Evolutionary conservation across 345 rosid species (phyloP).

Genomic region (Eucalyptus lansdowneana): DNA sequence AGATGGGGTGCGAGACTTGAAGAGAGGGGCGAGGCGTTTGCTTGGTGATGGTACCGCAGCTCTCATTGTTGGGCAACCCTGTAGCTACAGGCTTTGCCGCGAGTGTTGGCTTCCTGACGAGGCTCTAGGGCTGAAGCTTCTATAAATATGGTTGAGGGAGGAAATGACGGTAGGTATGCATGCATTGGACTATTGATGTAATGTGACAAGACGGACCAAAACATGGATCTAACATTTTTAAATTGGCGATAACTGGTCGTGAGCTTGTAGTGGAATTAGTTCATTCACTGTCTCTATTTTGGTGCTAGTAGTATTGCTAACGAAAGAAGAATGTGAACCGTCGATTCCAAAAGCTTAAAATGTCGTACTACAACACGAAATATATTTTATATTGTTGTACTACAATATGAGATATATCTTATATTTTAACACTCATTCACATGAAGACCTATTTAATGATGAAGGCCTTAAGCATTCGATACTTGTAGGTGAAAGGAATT

Average conservation of each 20-base stretch:
- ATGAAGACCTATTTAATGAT: not conserved
- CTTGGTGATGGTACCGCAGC: not conserved
- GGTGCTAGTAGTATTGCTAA: not conserved
- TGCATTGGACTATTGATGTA: not conserved
- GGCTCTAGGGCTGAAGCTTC: not conserved
- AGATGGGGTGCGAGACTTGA: not conserved
- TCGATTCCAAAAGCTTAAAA: not conserved
- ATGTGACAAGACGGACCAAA: not conserved
- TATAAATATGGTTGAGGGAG: not conserved
- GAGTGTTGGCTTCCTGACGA: not conserved
- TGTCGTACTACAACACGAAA: not conserved
- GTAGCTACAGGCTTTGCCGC: not conserved
- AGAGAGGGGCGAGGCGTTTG: not conserved
- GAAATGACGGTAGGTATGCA: not conserved
- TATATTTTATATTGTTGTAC: not conserved
- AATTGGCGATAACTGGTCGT: not conserved
- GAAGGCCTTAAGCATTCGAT: not conserved
- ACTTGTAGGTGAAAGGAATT: not conserved
- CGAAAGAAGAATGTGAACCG: not conserved
- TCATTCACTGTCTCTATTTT: not conserved
- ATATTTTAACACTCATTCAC: not conserved
- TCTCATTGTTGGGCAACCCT: not conserved
- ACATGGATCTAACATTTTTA: not conserved
- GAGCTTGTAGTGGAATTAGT: not conserved
- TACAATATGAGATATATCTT: not conserved